Conservation (phyloP, 148 eudicot genomes). For the Dysphania ambrosioides region DNA sequence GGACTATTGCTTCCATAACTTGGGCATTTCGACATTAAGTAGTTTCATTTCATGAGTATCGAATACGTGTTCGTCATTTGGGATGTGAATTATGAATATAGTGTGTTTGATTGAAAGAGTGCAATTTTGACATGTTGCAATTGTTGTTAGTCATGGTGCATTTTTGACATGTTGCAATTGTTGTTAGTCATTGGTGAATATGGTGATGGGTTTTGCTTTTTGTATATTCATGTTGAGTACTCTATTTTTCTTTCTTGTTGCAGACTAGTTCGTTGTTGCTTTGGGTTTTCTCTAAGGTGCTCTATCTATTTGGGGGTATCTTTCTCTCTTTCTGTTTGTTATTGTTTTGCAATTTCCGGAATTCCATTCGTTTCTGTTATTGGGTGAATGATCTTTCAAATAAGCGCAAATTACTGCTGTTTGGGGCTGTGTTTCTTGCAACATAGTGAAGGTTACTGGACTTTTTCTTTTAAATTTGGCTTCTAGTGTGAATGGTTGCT, state of each 20-base stretch:
- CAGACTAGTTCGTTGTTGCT: conserved; percentile 43
- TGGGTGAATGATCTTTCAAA: not conserved
- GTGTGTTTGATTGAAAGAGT: not conserved
- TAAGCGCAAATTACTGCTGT: not conserved
- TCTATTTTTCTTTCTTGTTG: not conserved
- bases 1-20: not conserved
- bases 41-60: not conserved
- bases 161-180: not conserved
- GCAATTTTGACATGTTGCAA: not conserved
- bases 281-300: conserved; percentile 41
- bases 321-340: not conserved
- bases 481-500: not conserved
- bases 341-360: not conserved
- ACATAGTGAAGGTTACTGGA: not conserved
- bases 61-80: not conserved
- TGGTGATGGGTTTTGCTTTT: not conserved
- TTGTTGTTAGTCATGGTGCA: not conserved
- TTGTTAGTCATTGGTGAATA: not conserved
- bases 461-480: not conserved
- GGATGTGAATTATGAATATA: no score
- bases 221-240: not conserved
- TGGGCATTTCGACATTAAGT: not conserved
- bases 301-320: no score
- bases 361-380: not conserved
- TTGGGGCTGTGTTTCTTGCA: not conserved